phyloP scores from a whole-genome alignment of 176 grass and related monocot genomes.

The Tillandsia fasciculata region DNA sequence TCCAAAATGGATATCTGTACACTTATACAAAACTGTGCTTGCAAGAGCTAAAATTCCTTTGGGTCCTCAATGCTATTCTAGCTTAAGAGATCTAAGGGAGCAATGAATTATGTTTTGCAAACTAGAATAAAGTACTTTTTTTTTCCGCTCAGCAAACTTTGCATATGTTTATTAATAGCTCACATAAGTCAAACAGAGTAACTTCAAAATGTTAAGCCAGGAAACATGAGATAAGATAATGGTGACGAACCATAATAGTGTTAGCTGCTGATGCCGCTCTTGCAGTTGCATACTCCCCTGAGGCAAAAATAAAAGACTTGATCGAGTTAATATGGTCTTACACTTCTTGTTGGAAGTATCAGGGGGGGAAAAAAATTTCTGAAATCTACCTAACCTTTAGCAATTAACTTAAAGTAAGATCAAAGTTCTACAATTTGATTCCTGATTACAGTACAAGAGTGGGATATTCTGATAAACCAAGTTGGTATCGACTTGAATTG shows the following conservation, averaged over 20 bases:
- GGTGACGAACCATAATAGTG: slow-evolving; percentile 75
- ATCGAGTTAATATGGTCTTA: slow-evolving; percentile 5
- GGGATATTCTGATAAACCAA: neutral
- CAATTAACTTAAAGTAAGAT: neutral
- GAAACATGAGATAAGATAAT: neutral
- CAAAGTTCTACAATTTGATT: neutral
- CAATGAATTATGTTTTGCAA: neutral
- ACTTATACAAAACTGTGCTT: too few relatives aligned
- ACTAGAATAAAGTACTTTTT: neutral
- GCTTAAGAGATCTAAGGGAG: neutral
- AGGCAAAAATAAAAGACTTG: slow-evolving; percentile 16
- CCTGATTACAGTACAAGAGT: neutral
- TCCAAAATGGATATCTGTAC: too few relatives aligned
- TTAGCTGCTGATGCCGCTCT: slow-evolving; percentile 67
- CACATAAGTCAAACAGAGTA: neutral
- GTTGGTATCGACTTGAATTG: neutral
- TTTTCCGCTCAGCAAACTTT: neutral
- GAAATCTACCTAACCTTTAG: neutral
- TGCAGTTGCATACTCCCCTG: slow-evolving; percentile 87
- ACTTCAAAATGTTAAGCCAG: neutral
- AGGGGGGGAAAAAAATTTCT: neutral
- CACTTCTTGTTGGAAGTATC: neutral
- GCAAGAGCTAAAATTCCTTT: too few relatives aligned
- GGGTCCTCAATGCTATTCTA: too few relatives aligned
- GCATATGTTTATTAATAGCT: neutral